Evolutionary conservation across 1,139 yeast genomes (phyloP).

Genomic region (Suhomyces panamericanus): DNA sequence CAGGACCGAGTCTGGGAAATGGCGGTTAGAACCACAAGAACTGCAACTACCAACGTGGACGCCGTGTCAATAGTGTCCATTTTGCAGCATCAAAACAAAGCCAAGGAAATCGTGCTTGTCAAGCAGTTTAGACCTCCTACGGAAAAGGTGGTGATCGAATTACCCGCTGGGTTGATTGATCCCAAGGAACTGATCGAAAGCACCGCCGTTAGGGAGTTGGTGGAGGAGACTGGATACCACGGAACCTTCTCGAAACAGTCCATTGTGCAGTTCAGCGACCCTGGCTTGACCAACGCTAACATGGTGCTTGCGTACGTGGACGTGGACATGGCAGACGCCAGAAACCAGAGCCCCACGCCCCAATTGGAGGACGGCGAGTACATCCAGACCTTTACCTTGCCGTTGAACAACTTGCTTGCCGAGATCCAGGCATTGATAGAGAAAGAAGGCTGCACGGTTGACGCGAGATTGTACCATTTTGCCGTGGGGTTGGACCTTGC

Average conservation of each 20-base stretch:
- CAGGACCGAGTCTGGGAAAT: conserved; percentile 78
- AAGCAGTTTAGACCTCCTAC: conserved; percentile 94
- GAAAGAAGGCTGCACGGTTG: conserved; percentile 70
- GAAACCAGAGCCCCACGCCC: conserved; percentile 68
- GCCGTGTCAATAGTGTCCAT: conserved; percentile 89
- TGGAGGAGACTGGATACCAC: conserved; percentile 89
- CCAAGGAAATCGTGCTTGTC: conserved; percentile 61
- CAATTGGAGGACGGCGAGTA: conserved; percentile 86
- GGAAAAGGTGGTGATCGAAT: conserved; percentile 81
- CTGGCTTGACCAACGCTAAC: conserved; percentile 92
- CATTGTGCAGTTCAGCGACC: conserved; percentile 68
- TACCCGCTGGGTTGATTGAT: conserved; percentile 94
- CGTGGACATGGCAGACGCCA: conserved; percentile 65
- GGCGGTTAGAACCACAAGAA: conserved; percentile 81
- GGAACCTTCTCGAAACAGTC: conserved; percentile 57
- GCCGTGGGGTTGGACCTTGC: conserved; percentile 62
- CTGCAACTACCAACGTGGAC: conserved; percentile 65
- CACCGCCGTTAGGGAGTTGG: conserved; percentile 84
- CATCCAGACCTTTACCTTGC: conserved; percentile 76
- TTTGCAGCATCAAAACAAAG: conserved; percentile 49
- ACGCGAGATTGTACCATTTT: conserved; percentile 83
- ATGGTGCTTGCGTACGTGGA: conserved; percentile 76
- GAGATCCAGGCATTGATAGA: conserved; percentile 50
- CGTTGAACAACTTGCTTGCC: conserved; percentile 57
- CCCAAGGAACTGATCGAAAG: conserved; percentile 73